Evolutionary conservation across 352 stramenopile species (phyloP).

Genomic region (Phytophthora lateralis): DNA sequence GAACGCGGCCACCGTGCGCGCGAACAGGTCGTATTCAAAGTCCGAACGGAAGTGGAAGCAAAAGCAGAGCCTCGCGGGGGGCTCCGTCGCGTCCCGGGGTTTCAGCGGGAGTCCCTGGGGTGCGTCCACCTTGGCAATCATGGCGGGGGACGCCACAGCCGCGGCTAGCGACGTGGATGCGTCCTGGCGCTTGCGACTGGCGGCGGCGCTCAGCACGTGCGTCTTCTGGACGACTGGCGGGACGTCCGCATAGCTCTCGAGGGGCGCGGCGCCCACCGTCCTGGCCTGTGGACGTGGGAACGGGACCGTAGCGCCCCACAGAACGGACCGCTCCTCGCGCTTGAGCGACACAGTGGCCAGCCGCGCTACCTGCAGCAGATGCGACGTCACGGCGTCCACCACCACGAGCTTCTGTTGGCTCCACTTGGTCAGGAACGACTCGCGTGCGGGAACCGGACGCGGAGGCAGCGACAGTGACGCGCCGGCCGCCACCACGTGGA

Average conservation of each 20-base stretch:
- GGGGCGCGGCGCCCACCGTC: constrained; percentile 20
- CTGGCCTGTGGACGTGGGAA: constrained; percentile 11
- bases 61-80: constrained; percentile 46
- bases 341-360: constrained; percentile 48
- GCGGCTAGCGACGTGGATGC: constrained; percentile 12
- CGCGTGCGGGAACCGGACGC: neutral
- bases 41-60: constrained; percentile 71
- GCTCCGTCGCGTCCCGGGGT: neutral
- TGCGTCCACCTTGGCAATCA: constrained; percentile 15
- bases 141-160: constrained; percentile 17
- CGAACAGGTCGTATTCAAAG: constrained; percentile 65
- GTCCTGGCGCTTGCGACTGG: constrained; percentile 8
- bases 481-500: constrained; percentile 59
- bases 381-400: constrained; percentile 51
- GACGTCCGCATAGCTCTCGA: constrained; percentile 18
- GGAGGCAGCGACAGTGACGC: constrained; percentile 48
- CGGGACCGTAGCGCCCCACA: constrained; percentile 49
- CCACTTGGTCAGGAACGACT: constrained; percentile 28
- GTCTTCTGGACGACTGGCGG: constrained; percentile 17
- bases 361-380: constrained; percentile 60
- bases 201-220: constrained; percentile 13
- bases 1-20: constrained; percentile 37
- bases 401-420: constrained; percentile 63
- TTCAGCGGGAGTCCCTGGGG: constrained; percentile 5
- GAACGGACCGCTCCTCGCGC: constrained; percentile 42